A percentile compares a stretch with the other conserved stretches of the same genome.
Evolutionary conservation across 306 rosid genomes (phyloP).

Genomic region (Crotalaria pallida): DNA sequence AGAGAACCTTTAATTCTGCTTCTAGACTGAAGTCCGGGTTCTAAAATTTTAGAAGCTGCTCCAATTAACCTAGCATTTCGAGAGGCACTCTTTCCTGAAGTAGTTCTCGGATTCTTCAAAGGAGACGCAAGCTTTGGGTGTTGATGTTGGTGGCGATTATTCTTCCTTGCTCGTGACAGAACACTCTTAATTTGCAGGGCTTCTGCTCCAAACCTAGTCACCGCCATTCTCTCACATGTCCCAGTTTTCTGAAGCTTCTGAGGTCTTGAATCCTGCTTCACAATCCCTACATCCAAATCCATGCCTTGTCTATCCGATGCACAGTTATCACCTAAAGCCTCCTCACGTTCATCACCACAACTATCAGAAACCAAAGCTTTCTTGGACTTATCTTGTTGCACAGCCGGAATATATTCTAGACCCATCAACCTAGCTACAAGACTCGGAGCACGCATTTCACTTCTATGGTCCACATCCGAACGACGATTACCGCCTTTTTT

Average conservation of each 20-base stretch:
- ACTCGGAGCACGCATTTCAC: constrained; percentile 66
- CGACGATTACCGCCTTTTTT: constrained; percentile 49
- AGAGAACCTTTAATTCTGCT: constrained; percentile 49
- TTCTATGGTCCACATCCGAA: constrained; percentile 37
- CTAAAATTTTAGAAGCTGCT: constrained; percentile 83
- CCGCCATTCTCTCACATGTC: constrained; percentile 44
- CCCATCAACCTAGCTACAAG: constrained; percentile 92
- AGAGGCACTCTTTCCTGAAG: constrained; percentile 46
- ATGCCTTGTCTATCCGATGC: constrained; percentile 34
- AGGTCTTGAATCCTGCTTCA: constrained; percentile 69
- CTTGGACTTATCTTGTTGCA: constrained; percentile 48
- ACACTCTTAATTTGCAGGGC: constrained; percentile 72
- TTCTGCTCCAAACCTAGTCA: constrained; percentile 70
- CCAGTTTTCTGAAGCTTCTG: constrained; percentile 78
- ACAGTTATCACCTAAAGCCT: constrained; percentile 3
- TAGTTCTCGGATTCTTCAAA: constrained; percentile 54
- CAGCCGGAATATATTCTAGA: constrained; percentile 66
- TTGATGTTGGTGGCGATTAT: constrained; percentile 28
- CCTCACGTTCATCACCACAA: constrained; percentile 29
- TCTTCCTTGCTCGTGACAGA: constrained; percentile 56
- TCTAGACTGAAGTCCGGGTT: constrained; percentile 70
- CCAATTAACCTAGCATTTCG: constrained; percentile 72
- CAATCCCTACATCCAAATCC: constrained; percentile 45
- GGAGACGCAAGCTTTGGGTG: constrained; percentile 65
- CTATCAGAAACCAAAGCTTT: constrained; percentile 38